A percentile compares a stretch with the other conserved stretches of the same genome.
These are phyloP conservation scores for Calendula officinalis DNA, from an alignment of 129 eudicot genomes.

Conservation along the genomic window DNA sequence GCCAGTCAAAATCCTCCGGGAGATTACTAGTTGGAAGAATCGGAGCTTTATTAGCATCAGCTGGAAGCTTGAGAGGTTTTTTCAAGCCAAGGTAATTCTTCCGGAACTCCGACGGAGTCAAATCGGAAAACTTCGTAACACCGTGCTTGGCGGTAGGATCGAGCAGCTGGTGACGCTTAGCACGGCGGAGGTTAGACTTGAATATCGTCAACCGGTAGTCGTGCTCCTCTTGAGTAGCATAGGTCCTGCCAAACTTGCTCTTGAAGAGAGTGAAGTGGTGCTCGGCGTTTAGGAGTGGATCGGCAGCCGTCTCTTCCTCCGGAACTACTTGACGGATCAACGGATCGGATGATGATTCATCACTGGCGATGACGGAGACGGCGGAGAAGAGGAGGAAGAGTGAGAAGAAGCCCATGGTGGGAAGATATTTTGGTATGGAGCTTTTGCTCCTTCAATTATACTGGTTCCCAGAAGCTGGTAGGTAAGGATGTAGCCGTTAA, in stretches of 20 bases:
- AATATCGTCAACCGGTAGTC: conserved; percentile 57
- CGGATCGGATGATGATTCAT: conserved; percentile 36
- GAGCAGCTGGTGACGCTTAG: conserved; percentile 75
- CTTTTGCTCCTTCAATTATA: conserved; percentile 18
- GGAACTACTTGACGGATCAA: conserved; percentile 75
- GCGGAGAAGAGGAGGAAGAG: conserved; percentile 33
- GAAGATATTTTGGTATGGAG: conserved; percentile 13
- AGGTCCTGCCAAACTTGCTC: conserved; percentile 49
- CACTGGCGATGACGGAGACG: conserved; percentile 16
- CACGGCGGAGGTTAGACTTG: conserved; percentile 80
- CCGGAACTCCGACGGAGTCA: conserved; percentile 73
- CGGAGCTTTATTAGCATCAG: conserved; percentile 76
- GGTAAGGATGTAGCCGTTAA: conserved; percentile 16
- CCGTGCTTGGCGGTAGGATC: conserved; percentile 88
- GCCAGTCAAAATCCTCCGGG: conserved; percentile 77
- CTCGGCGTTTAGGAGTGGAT: conserved; percentile 60
- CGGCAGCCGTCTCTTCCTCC: conserved; percentile 33
- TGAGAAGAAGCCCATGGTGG: conserved; percentile 11
- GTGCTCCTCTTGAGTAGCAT: conserved; percentile 70
- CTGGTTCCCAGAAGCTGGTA: conserved; percentile 23
- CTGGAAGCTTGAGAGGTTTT: conserved; percentile 43
- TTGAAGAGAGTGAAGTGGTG: conserved; percentile 82
- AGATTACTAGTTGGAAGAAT: conserved; percentile 61
- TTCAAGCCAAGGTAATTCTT: conserved; percentile 56
- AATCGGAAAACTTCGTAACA: conserved; percentile 79